A percentile compares a stretch with the other conserved stretches of the same genome.
These are phyloP conservation scores for Typha latifolia DNA, from an alignment of 176 grass and related monocot genomes.

Conservation along the genomic window DNA sequence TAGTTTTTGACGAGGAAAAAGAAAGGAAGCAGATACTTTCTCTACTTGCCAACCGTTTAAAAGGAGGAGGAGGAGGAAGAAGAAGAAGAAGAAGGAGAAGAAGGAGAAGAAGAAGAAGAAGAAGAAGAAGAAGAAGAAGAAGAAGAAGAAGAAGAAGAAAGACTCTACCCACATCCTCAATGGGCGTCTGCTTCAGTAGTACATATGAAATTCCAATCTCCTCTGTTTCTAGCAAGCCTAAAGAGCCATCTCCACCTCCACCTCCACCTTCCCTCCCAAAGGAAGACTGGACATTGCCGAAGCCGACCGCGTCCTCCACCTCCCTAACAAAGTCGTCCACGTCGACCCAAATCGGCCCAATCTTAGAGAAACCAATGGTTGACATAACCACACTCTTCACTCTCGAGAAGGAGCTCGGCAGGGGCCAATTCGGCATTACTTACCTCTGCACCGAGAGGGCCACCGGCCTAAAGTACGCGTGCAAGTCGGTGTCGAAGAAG, in stretches of 20 bases:
- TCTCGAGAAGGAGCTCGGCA: slow-evolving; percentile 61
- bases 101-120: no score
- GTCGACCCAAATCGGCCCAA: background rate
- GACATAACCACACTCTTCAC: slow-evolving; percentile 44
- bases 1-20: no score
- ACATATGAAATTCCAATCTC: no score
- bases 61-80: no score
- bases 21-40: no score
- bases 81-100: no score
- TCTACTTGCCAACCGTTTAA: no score
- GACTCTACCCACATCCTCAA: no score
- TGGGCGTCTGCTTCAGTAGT: no score
- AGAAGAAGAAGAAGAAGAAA: no score
- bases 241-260: background rate
- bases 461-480: slow-evolving; percentile 47
- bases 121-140: no score
- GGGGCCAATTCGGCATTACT: slow-evolving; percentile 73
- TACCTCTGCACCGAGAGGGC: slow-evolving; percentile 67
- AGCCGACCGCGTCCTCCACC: background rate
- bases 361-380: slow-evolving; percentile 48
- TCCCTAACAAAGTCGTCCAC: background rate
- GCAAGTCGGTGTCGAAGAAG: slow-evolving; percentile 84
- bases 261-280: slow-evolving; percentile 2
- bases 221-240: no score
- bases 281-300: background rate